Evolutionary conservation across 1,284 basidiomycete species (phyloP).

Genomic region (Apiotrichum sp.): DNA sequence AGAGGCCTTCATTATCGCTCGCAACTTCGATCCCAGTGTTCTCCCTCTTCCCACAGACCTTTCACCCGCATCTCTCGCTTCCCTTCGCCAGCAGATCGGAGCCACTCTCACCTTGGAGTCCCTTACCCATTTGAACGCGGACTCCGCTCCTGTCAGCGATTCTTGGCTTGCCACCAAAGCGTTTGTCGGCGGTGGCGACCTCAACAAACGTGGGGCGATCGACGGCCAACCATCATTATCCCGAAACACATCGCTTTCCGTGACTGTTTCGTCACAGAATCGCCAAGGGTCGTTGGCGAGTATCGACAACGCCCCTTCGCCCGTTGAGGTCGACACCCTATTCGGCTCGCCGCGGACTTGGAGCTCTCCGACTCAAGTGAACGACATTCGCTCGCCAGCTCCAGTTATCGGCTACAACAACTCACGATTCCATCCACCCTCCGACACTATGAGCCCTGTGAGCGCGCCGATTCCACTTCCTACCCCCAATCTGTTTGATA

Average conservation of each 20-base stretch:
- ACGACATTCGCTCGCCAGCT: background rate
- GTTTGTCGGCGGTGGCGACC: slow-evolving; percentile 39
- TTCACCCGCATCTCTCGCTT: slow-evolving; percentile 22
- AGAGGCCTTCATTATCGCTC: slow-evolving; percentile 55
- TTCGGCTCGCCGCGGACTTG: background rate
- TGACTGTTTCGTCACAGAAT: background rate
- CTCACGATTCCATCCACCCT: background rate
- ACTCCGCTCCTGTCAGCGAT: background rate
- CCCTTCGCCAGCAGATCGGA: slow-evolving; percentile 25
- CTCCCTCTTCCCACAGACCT: slow-evolving; percentile 34
- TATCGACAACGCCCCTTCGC: slow-evolving; percentile 11
- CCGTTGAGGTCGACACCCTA: background rate
- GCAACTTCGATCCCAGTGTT: slow-evolving; percentile 47
- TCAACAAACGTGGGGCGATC: slow-evolving; percentile 3
- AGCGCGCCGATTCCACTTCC: background rate
- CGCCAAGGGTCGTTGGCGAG: slow-evolving; percentile 12
- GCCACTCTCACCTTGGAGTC: slow-evolving; percentile 42
- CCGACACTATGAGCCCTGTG: background rate
- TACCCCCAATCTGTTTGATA: background rate
- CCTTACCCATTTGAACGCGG: slow-evolving; percentile 14
- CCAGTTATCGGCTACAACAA: background rate
- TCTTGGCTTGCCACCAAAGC: slow-evolving; percentile 35
- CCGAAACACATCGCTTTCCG: background rate
- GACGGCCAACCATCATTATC: background rate
- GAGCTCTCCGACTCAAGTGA: background rate